phyloP scores from a whole-genome alignment of 257 asterid species.

The Primulina eburnea region DNA sequence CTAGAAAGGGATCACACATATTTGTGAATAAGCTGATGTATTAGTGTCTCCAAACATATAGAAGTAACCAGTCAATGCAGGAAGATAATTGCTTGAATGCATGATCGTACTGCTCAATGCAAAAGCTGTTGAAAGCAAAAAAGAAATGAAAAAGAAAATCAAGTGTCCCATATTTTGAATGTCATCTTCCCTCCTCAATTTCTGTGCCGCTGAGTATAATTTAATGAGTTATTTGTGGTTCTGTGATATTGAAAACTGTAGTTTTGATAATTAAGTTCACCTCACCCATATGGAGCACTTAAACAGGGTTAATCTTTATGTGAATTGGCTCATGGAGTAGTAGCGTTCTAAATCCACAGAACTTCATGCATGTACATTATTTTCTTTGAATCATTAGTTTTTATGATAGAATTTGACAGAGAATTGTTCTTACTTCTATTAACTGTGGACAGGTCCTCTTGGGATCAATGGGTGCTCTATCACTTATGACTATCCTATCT shows the following conservation, averaged over 20 bases:
- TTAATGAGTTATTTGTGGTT: too few species aligned
- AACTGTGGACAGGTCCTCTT: constrained; percentile 68
- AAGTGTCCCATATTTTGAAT: background rate
- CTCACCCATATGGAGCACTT: background rate
- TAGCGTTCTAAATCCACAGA: background rate
- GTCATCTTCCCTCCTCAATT: background rate
- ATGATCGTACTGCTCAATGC: background rate
- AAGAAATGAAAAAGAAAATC: background rate
- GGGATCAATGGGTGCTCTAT: constrained; percentile 96
- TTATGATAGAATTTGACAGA: background rate
- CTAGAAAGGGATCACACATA: background rate
- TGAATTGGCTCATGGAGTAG: background rate
- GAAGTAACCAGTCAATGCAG: background rate
- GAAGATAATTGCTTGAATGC: background rate
- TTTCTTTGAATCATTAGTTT: background rate
- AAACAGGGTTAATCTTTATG: background rate
- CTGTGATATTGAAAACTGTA: background rate
- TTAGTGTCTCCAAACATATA: background rate
- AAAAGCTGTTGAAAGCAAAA: background rate
- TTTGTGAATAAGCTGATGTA: background rate
- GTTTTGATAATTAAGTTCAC: too few species aligned
- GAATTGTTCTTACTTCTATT: constrained; percentile 19
- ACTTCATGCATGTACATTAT: background rate
- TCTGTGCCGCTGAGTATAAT: background rate
- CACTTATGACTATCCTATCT: constrained; percentile 86